These are phyloP conservation scores for Wickerhamiella cacticola DNA, from an alignment of 805 yeast species.

Conservation along the genomic window DNA sequence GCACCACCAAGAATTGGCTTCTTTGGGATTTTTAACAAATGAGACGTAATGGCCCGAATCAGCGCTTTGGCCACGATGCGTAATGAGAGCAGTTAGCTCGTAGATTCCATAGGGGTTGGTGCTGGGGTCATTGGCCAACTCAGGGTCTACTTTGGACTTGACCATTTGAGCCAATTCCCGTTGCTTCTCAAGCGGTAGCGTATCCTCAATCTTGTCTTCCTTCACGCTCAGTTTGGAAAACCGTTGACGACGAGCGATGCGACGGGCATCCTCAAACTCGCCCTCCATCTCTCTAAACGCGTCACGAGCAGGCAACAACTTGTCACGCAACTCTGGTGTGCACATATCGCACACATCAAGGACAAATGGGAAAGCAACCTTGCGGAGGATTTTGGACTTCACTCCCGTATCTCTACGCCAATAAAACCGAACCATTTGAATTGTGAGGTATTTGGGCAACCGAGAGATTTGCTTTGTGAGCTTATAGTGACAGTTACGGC, in stretches of 20 bases:
- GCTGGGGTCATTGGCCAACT: conserved; percentile 35
- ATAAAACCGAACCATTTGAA: conserved; percentile 87
- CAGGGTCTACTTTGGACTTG: conserved; percentile 32
- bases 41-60: conserved; percentile 97
- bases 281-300: conserved; percentile 64
- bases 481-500: conserved; percentile 58
- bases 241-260: conserved; percentile 59
- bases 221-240: conserved; percentile 33
- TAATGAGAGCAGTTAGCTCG: conserved; percentile 67
- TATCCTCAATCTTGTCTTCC: conserved; percentile 27
- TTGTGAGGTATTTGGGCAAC: conserved; percentile 76
- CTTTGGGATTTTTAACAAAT: conserved; percentile 54
- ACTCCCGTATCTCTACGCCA: conserved; percentile 89
- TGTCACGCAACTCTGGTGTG: conserved; percentile 59
- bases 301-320: conserved; percentile 63
- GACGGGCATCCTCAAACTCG: conserved; percentile 54
- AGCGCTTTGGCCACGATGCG: conserved; percentile 91
- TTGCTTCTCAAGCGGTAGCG: conserved; percentile 17
- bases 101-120: conserved; percentile 84
- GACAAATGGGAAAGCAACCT: conserved; percentile 89
- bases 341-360: conserved; percentile 77
- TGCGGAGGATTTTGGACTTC: conserved; percentile 87
- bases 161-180: conserved; percentile 24
- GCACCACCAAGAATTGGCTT: conserved; percentile 78
- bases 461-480: conserved; percentile 48